Evolutionary conservation across 164 flowering plant genomes (phyloP).

Genomic region (Liquidambar formosana): DNA sequence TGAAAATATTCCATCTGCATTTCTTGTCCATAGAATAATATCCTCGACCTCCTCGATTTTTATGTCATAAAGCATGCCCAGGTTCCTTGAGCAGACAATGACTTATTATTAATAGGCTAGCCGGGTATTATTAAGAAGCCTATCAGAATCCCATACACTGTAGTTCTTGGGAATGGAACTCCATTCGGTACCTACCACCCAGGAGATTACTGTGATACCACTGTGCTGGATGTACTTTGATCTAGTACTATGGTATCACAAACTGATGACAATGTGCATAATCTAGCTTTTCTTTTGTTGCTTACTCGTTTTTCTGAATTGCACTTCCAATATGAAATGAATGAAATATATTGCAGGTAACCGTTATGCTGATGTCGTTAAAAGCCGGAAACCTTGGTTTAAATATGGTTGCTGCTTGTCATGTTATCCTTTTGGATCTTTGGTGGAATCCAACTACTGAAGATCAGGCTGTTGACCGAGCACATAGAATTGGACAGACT

Average conservation of each 20-base stretch:
- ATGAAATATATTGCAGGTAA: constrained; percentile 53
- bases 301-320: not conserved
- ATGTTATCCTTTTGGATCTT: constrained; percentile 87
- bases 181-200: not conserved
- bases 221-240: not conserved
- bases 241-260: not conserved
- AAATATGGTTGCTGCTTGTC: constrained; percentile 96
- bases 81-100: not conserved
- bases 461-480: constrained; percentile 96
- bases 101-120: not conserved
- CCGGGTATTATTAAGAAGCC: not conserved
- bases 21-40: no score
- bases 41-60: no score
- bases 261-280: not conserved
- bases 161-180: not conserved
- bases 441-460: constrained; percentile 99
- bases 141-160: no score
- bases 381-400: constrained; percentile 97
- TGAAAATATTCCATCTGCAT: no score
- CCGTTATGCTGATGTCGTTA: constrained; percentile 94
- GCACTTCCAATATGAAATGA: not conserved
- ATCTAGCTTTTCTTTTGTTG: not conserved
- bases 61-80: no score
- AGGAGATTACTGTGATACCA: not conserved
- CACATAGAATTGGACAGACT: constrained; percentile 97